A percentile compares a stretch with the other conserved stretches of the same genome.
These are phyloP conservation scores for Talaromyces sp. DNA, from an alignment of 2,329 filamentous ascomycete species.

Conservation along the genomic window DNA sequence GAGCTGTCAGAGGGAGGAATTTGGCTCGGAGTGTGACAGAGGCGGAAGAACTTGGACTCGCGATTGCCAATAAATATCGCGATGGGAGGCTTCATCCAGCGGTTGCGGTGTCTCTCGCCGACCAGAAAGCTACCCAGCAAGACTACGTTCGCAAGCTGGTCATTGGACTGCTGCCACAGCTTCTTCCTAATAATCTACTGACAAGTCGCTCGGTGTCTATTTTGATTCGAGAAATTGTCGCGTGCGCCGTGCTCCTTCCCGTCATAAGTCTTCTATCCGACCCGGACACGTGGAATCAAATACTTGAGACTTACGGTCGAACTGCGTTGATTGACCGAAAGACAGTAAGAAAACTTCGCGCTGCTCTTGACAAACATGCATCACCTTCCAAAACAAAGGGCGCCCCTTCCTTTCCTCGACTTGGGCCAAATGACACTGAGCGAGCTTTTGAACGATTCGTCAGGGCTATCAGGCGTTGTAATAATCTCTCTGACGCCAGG, in stretches of 20 bases:
- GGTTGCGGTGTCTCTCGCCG: slow-evolving; percentile 75
- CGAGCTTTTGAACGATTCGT: slow-evolving; percentile 93
- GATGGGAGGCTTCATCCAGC: slow-evolving; percentile 86
- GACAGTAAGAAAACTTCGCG: slow-evolving; percentile 85
- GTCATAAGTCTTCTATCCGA: slow-evolving; percentile 77
- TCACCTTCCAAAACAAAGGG: slow-evolving; percentile 69
- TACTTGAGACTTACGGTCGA: slow-evolving; percentile 84
- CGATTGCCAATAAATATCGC: slow-evolving; percentile 90
- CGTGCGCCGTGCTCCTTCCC: slow-evolving; percentile 84
- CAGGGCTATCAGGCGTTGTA: slow-evolving; percentile 79
- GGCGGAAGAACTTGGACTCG: slow-evolving; percentile 90
- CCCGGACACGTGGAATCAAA: slow-evolving; percentile 95
- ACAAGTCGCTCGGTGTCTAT: slow-evolving; percentile 77
- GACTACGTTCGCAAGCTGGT: slow-evolving; percentile 79
- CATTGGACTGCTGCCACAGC: slow-evolving; percentile 65
- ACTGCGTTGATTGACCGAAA: slow-evolving; percentile 91
- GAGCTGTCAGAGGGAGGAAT: slow-evolving; percentile 78
- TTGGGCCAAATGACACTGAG: slow-evolving; percentile 81
- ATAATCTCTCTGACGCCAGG: slow-evolving; percentile 87
- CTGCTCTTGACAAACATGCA: slow-evolving; percentile 89
- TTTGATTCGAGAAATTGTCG: slow-evolving; percentile 83
- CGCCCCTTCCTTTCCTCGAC: slow-evolving; percentile 69
- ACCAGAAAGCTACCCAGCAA: slow-evolving; percentile 81
- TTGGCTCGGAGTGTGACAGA: slow-evolving; percentile 88
- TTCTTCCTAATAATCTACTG: slow-evolving; percentile 71